Conservation (phyloP, 331 rosid species). For the Acacia concinna region DNA sequence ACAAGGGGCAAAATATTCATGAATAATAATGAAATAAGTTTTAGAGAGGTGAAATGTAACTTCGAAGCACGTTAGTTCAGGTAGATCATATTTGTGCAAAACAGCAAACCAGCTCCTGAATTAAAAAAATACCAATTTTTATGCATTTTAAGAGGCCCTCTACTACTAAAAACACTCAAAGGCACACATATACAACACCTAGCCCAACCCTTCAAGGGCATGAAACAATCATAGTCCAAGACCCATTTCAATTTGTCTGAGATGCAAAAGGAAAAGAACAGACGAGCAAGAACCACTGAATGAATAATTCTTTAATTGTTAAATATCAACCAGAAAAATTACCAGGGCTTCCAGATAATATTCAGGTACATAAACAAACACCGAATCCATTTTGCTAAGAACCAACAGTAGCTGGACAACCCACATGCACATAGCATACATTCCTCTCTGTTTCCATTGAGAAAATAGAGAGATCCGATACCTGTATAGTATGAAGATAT, state of each 20-base stretch:
- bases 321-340: constrained; percentile 25
- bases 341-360: constrained; percentile 91
- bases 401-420: constrained; percentile 89
- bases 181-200: background rate
- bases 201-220: background rate
- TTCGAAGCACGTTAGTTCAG: background rate
- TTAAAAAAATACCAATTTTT: background rate
- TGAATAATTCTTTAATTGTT: background rate
- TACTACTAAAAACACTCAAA: background rate
- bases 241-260: constrained; percentile 21
- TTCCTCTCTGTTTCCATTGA: constrained; percentile 95
- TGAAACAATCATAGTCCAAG: background rate
- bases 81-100: background rate
- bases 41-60: constrained; percentile 9
- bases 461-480: constrained; percentile 78
- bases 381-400: constrained; percentile 79
- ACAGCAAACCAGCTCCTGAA: background rate
- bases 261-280: background rate
- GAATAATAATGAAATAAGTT: background rate
- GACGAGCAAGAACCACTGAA: background rate
- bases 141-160: constrained; percentile 26
- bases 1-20: constrained; percentile 22
- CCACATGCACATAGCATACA: constrained; percentile 99
- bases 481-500: constrained; percentile 48
- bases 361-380: constrained; percentile 82